Percentiles rank a stretch among this genome's conserved stretches.
phyloP scores from a whole-genome alignment of 805 yeast genomes.

The Cyberlindnera amylophila region DNA sequence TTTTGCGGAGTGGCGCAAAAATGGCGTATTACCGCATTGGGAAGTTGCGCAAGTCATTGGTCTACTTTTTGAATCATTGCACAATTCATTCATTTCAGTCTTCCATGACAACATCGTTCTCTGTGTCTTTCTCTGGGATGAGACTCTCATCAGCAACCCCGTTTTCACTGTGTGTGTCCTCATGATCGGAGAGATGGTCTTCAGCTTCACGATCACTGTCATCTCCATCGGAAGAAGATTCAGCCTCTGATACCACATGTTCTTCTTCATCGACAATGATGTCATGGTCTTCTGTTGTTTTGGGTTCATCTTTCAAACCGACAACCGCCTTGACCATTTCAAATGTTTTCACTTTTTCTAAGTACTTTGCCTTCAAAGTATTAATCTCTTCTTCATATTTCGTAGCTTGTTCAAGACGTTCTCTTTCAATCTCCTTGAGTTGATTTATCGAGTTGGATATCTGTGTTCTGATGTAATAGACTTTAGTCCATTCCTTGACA shows the following conservation, averaged over 20 bases:
- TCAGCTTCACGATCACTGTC: constrained; percentile 3
- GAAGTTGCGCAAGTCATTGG: neutral
- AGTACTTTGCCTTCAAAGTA: constrained; percentile 8
- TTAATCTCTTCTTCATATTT: constrained; percentile 11
- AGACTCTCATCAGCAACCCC: neutral
- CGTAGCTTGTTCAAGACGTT: constrained; percentile 1
- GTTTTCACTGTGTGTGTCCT: neutral
- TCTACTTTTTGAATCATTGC: too few species aligned
- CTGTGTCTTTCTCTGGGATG: neutral
- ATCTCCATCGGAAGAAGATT: neutral
- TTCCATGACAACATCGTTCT: constrained; percentile 1
- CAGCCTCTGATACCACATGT: constrained; percentile 1
- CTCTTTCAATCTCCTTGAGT: constrained; percentile 1
- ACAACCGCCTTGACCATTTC: constrained; percentile 14
- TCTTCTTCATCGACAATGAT: constrained; percentile 4
- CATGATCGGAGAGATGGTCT: neutral
- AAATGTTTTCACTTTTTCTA: constrained; percentile 14
- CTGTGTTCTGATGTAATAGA: neutral
- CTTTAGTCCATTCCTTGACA: neutral
- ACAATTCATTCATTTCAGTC: neutral
- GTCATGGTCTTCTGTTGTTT: neutral
- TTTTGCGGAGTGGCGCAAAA: too few species aligned
- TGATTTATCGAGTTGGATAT: neutral
- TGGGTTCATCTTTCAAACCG: constrained; percentile 11
- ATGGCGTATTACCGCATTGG: neutral